A percentile compares a stretch with the other conserved stretches of the same genome.
Conservation (phyloP, 495 filamentous ascomycete genomes). For the Talaromyces liani region DNA sequence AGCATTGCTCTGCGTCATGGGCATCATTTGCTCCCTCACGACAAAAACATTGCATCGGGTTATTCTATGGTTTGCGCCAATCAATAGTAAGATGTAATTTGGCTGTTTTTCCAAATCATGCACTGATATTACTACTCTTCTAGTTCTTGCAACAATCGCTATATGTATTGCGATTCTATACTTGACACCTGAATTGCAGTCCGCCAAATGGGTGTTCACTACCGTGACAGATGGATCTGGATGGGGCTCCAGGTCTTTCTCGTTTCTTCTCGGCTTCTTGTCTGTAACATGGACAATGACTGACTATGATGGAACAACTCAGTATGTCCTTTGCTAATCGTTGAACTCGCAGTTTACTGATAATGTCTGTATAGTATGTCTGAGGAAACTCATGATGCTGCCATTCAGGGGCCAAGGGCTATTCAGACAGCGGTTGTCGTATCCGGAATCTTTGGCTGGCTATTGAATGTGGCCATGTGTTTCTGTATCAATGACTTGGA, state of each 20-base stretch:
- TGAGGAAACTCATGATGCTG: conserved; percentile 66
- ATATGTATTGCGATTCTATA: conserved; percentile 58
- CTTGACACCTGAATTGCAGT: conserved; percentile 56
- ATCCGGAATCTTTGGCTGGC: conserved; percentile 57
- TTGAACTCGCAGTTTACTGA: neutral
- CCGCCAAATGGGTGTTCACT: conserved; percentile 59
- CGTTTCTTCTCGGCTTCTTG: conserved; percentile 61
- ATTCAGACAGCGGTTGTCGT: conserved; percentile 58
- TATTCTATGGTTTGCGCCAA: conserved; percentile 65
- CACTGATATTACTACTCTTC: neutral
- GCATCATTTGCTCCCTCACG: conserved; percentile 57
- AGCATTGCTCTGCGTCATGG: conserved; percentile 48
- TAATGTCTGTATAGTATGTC: conserved; percentile 46
- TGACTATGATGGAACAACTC: conserved; percentile 68
- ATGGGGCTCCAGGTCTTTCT: conserved; percentile 57
- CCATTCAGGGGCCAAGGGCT: conserved; percentile 56
- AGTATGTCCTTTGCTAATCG: conserved; percentile 33
- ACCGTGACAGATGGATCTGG: conserved; percentile 59
- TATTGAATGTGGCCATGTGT: conserved; percentile 60
- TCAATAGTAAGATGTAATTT: conserved; percentile 46
- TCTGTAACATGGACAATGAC: conserved; percentile 74
- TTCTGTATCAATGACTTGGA: conserved; percentile 64
- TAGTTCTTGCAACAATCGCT: conserved; percentile 47
- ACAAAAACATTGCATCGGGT: conserved; percentile 57
- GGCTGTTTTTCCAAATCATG: neutral